These are phyloP conservation scores for Haematococcus sp. DNA, from an alignment of 139 green algal genomes.

Conservation along the genomic window DNA sequence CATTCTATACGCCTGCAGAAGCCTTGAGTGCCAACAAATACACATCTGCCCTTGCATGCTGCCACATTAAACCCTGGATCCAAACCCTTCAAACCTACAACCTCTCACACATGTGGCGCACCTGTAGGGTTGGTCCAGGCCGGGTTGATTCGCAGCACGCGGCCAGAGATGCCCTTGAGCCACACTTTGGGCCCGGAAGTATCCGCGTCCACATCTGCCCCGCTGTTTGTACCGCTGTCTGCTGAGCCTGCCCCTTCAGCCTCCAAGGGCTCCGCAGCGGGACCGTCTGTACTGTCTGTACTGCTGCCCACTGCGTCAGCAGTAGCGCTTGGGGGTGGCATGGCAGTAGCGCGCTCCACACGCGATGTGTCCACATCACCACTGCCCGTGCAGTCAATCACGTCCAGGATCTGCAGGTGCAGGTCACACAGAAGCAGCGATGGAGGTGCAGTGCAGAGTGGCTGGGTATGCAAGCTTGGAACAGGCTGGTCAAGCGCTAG, in stretches of 20 bases:
- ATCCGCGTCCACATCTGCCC: too few relatives aligned
- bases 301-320: background rate
- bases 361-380: slow-evolving; percentile 85
- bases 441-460: too few relatives aligned
- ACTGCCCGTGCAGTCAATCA: slow-evolving; percentile 83
- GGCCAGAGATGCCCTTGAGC: slow-evolving; percentile 27
- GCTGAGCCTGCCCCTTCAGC: slow-evolving; percentile 4
- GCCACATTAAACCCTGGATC: too few relatives aligned
- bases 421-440: background rate
- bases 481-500: background rate
- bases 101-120: too few relatives aligned
- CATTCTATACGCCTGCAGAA: too few relatives aligned
- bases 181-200: background rate
- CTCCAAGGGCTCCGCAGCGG: background rate
- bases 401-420: slow-evolving; percentile 56
- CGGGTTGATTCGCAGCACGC: slow-evolving; percentile 60
- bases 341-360: slow-evolving; percentile 20
- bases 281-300: background rate
- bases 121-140: slow-evolving; percentile 81
- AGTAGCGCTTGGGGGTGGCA: background rate
- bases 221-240: too few relatives aligned
- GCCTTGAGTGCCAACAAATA: too few relatives aligned
- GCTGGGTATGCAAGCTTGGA: background rate
- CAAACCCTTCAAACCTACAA: too few relatives aligned
- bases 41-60: background rate